These are phyloP conservation scores for Camellia sinensis DNA, from an alignment of 148 eudicot genomes.

Conservation along the genomic window DNA sequence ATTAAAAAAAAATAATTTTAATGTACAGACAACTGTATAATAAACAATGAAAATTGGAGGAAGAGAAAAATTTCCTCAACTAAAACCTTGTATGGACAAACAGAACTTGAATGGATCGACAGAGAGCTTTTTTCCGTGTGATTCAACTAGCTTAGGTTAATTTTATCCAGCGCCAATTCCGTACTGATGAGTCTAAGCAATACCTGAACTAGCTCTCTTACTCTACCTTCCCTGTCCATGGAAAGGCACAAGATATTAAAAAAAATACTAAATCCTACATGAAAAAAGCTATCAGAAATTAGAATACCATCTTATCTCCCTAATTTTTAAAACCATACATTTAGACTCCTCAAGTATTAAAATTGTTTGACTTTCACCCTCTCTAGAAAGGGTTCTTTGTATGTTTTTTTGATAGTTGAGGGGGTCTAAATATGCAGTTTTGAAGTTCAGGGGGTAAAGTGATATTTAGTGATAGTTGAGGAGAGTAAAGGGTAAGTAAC, in stretches of 20 bases:
- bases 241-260: constrained; percentile 9
- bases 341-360: too few relatives aligned
- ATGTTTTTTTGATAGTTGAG: too few relatives aligned
- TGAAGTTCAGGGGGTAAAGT: too few relatives aligned
- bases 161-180: constrained; percentile 63
- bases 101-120: background rate
- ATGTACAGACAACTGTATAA: constrained; percentile 14
- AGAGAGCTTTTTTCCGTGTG: constrained; percentile 20
- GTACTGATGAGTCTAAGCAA: constrained; percentile 62
- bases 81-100: constrained; percentile 11
- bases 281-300: background rate
- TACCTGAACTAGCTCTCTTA: constrained; percentile 81
- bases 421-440: too few relatives aligned
- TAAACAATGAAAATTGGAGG: constrained; percentile 21
- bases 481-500: too few relatives aligned
- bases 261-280: background rate
- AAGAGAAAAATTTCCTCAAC: constrained; percentile 24
- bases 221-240: constrained; percentile 65
- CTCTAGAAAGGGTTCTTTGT: too few relatives aligned
- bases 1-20: background rate
- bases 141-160: constrained; percentile 32
- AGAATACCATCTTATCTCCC: too few relatives aligned
- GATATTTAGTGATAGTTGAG: too few relatives aligned
- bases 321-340: too few relatives aligned
- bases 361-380: too few relatives aligned